These are phyloP conservation scores for Chrysochromulina tobinii DNA, from an alignment of 78 protist genomes.

Conservation along the genomic window DNA sequence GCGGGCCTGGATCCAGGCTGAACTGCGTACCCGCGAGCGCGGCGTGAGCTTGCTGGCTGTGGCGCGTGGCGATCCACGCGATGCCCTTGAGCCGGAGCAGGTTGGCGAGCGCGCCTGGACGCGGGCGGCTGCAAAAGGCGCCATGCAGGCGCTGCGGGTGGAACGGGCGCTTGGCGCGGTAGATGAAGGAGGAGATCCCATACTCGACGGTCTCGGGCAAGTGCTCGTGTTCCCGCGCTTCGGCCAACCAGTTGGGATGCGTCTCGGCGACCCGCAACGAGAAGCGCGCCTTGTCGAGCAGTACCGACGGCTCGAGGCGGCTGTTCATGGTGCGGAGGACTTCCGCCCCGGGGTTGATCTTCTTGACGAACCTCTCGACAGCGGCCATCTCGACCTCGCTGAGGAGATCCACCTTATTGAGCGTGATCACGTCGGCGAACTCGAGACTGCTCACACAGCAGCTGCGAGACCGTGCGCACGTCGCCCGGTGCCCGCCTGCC, in stretches of 20 bases:
- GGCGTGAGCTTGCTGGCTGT: neutral
- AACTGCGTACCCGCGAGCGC: neutral
- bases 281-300: neutral
- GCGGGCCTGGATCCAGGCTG: neutral
- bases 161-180: neutral
- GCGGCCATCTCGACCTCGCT: neutral
- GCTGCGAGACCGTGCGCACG: slow-evolving; percentile 50
- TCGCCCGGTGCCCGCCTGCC: neutral
- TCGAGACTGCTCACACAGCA: slow-evolving; percentile 57
- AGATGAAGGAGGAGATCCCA: neutral
- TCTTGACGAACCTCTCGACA: neutral
- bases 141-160: neutral
- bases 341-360: neutral
- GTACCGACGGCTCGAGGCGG: neutral
- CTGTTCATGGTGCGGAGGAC: neutral
- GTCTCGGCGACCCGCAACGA: neutral
- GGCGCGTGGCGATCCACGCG: neutral
- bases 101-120: neutral
- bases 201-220: neutral
- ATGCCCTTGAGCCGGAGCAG: neutral
- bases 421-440: slow-evolving; percentile 80
- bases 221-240: neutral
- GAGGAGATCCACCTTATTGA: slow-evolving; percentile 77
- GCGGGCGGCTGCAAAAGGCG: too few species aligned
- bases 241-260: neutral